Evolutionary conservation across 371 early-diverging fungal species (phyloP), one percentile per base, ranked within the genome.

Genomic region (Apophysomyces variabilis): DNA sequence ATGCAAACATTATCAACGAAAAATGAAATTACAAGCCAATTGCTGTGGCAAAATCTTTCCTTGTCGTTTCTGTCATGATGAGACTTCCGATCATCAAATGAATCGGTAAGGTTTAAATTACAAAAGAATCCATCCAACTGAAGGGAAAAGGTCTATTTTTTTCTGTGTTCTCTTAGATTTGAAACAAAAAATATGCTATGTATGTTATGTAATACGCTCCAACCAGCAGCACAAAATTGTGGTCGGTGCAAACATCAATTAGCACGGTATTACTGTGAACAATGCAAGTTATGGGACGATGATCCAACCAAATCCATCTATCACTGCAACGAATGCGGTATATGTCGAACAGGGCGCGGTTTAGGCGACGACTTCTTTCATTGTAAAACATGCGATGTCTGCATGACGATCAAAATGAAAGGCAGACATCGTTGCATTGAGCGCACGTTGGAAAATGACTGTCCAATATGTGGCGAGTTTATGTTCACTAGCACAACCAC

Each of bases 61-160:
- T 21, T 99, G 99, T 78, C 88, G 98, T 43, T 92, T 97, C 69
- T 99, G 99, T 73, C 99, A 99, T 74, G 96, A 99, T 70, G 93
- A 95, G 57, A 87, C 68, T 0, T 87, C 87, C 58, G 90, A 90
- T 66, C 99, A 99, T 82, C 74, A 82, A 14, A 92, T 98, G 67
- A 87, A 92, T 46, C 72, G 98, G 95, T 93, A 86, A 57, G 14
- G 37, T 26, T 58, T 5, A n/a, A 26, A 37, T n/a, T 36, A 41
- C 38, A 36, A 45, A 37, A 44, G 26, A 41, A 47, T 44, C 18
- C 16, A 59, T 47, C 21, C 62, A 3, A 47, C 14, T 54, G 3
- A 44, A 26, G 32, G 32, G 32, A 26, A 26, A 26, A 26, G 32
- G 32, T 26, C 32, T 26, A 26, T 26, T 3, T 26, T 26, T 26